These are phyloP conservation scores for Marchantia paleacea DNA, from an alignment of 225 moss, liverwort and hornwort species.

Conservation along the genomic window DNA sequence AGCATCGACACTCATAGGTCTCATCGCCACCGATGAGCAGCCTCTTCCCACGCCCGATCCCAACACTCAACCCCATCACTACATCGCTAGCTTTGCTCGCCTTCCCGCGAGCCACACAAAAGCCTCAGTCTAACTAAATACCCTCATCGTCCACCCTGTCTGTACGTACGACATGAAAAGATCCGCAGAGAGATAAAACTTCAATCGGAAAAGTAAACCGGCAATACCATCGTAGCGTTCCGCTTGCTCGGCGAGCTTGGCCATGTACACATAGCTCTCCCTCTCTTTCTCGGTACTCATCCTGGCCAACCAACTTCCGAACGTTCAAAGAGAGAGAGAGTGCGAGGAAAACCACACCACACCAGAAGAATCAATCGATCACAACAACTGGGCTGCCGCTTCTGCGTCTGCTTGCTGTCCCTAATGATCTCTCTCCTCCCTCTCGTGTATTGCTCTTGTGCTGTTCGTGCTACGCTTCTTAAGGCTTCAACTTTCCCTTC, in stretches of 20 bases:
- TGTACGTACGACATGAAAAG: neutral
- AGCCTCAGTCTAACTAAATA: too few relatives aligned
- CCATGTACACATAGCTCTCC: slow-evolving; percentile 96
- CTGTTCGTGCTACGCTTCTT: neutral
- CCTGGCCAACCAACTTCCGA: slow-evolving; percentile 21
- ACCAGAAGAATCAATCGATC: neutral
- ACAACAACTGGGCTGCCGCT: neutral
- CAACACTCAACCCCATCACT: neutral
- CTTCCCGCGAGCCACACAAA: neutral
- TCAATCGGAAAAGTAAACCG: neutral
- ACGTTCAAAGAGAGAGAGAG: neutral
- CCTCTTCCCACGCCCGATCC: neutral
- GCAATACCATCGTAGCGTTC: slow-evolving; percentile 78
- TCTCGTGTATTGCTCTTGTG: neutral
- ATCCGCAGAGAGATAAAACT: neutral
- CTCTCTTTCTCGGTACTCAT: slow-evolving; percentile 91
- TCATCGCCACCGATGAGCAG: neutral
- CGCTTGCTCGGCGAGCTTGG: slow-evolving; percentile 92
- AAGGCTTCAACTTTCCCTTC: neutral
- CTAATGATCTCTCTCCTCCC: neutral
- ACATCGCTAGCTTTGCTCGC: neutral
- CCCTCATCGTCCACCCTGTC: neutral
- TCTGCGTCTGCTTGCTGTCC: neutral
- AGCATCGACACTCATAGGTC: neutral
- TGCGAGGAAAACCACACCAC: neutral